A percentile compares a stretch with the other conserved stretches of the same genome.
Evolutionary conservation across 306 rosid species (phyloP).

Genomic region (Comarum palustre): DNA sequence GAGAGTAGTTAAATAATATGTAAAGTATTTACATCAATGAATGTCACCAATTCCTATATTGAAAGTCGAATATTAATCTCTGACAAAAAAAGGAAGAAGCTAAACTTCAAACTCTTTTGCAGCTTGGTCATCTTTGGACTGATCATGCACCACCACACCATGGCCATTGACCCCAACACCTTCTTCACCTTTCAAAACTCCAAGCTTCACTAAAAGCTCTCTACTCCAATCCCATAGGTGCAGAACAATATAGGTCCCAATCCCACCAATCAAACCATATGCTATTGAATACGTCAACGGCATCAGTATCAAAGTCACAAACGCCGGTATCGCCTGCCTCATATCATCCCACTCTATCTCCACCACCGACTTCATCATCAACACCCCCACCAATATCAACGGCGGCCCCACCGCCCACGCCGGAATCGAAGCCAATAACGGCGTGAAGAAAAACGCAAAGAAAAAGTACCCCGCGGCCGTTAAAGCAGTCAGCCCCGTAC

Average conservation of each 20-base stretch:
- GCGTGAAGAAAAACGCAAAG: constrained; percentile 78
- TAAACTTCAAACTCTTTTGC: constrained; percentile 28
- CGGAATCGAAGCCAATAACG: constrained; percentile 90
- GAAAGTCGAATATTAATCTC: neutral
- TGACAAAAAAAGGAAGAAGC: neutral
- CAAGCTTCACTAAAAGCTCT: constrained; percentile 29
- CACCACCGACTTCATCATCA: constrained; percentile 94
- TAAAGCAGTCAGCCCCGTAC: constrained; percentile 86
- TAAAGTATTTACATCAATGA: constrained; percentile 13
- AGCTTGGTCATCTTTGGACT: constrained; percentile 14
- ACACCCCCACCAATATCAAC: constrained; percentile 81
- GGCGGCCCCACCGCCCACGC: constrained; percentile 99
- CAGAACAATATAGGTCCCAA: constrained; percentile 68
- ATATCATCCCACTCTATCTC: constrained; percentile 91
- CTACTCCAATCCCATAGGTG: constrained; percentile 68
- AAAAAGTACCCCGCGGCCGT: constrained; percentile 70
- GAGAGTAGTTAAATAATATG: neutral
- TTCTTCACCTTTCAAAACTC: constrained; percentile 19
- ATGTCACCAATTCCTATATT: neutral
- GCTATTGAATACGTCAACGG: constrained; percentile 93
- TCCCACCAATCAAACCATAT: constrained; percentile 83
- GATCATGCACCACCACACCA: constrained; percentile 6
- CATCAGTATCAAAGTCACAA: constrained; percentile 71
- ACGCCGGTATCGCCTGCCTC: constrained; percentile 91
- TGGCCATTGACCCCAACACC: constrained; percentile 30